A percentile compares a stretch with the other conserved stretches of the same genome.
Conservation (phyloP, 2,329 filamentous ascomycete genomes). For the Acarospora socialis region DNA sequence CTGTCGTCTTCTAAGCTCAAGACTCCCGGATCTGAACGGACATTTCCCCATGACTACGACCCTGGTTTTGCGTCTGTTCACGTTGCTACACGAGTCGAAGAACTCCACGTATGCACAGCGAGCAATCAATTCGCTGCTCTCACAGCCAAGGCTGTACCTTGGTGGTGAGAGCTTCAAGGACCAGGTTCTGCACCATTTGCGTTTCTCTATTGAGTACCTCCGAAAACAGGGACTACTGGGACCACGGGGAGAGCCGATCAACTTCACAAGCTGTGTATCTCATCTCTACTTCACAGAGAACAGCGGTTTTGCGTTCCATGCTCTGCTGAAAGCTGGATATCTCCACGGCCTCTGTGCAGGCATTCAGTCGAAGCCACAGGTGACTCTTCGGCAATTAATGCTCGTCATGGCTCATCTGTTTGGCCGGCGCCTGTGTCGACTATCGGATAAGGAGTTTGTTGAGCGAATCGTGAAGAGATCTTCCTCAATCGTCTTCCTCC, state of each 20-base stretch:
- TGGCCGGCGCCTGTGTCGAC: slow-evolving; percentile 40
- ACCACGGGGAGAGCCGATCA: slow-evolving; percentile 46
- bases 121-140: slow-evolving; percentile 52
- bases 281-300: slow-evolving; percentile 69
- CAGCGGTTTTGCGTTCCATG: slow-evolving; percentile 62
- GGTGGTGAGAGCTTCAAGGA: slow-evolving; percentile 54
- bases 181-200: slow-evolving; percentile 58
- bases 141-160: slow-evolving; percentile 55
- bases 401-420: slow-evolving; percentile 60
- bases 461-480: slow-evolving; percentile 40
- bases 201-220: slow-evolving; percentile 71
- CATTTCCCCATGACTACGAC: slow-evolving; percentile 68
- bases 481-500: slow-evolving; percentile 52
- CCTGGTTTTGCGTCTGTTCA: slow-evolving; percentile 54
- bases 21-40: slow-evolving; percentile 58
- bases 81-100: slow-evolving; percentile 51
- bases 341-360: slow-evolving; percentile 50
- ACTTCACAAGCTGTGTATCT: slow-evolving; percentile 56
- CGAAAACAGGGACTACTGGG: slow-evolving; percentile 53
- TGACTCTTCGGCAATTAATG: slow-evolving; percentile 46
- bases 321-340: slow-evolving; percentile 55
- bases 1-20: slow-evolving; percentile 55
- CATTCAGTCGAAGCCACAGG: slow-evolving; percentile 36
- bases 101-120: slow-evolving; percentile 47
- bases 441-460: slow-evolving; percentile 33